These are phyloP conservation scores for Calycina herbarum DNA, from an alignment of 2,329 filamentous ascomycete genomes.

Conservation along the genomic window DNA sequence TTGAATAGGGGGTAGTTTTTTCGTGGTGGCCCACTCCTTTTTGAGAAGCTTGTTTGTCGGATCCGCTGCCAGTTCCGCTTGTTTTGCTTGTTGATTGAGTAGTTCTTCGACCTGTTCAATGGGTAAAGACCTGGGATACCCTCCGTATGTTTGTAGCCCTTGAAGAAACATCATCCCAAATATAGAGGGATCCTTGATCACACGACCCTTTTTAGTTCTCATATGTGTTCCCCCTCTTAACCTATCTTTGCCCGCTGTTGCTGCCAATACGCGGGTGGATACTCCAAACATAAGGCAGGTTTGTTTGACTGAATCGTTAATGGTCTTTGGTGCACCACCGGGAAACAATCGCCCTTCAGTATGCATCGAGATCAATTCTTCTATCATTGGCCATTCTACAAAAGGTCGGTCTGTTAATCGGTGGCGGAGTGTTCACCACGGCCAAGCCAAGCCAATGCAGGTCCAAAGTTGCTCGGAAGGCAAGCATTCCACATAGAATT, in stretches of 20 bases:
- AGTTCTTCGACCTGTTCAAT: slow-evolving; percentile 17
- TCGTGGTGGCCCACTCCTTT: slow-evolving; percentile 7
- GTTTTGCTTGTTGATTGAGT: slow-evolving; percentile 15
- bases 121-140: too few relatives aligned
- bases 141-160: neutral
- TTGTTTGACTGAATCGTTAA: slow-evolving; percentile 16
- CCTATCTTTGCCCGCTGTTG: neutral
- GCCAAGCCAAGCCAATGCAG: neutral
- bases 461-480: slow-evolving; percentile 11
- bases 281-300: slow-evolving; percentile 11
- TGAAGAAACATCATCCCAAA: slow-evolving; percentile 9
- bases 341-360: slow-evolving; percentile 17
- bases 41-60: neutral
- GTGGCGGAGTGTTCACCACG: slow-evolving; percentile 8
- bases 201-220: slow-evolving; percentile 14
- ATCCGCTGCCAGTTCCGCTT: slow-evolving; percentile 4
- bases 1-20: slow-evolving; percentile 8
- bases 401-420: neutral
- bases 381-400: slow-evolving; percentile 17
- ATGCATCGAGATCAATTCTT: slow-evolving; percentile 12
- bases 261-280: slow-evolving; percentile 10
- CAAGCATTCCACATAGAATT: slow-evolving; percentile 18
- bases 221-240: neutral
- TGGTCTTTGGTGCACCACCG: slow-evolving; percentile 6
- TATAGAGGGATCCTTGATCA: slow-evolving; percentile 9